Evolutionary conservation across 495 filamentous ascomycete species (phyloP).

Genomic region (Letharia columbiana): DNA sequence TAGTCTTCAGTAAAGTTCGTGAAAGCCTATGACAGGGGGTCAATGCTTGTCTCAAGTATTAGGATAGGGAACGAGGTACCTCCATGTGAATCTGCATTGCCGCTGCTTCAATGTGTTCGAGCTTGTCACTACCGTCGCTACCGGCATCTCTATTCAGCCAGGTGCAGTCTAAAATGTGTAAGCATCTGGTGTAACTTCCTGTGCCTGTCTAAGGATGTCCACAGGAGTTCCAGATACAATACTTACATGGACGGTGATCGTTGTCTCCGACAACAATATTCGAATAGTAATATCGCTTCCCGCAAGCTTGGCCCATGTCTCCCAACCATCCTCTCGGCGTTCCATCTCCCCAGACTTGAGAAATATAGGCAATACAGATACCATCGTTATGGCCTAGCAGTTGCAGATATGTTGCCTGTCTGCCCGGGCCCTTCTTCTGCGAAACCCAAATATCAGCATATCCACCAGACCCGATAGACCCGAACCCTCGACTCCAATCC

Average conservation of each 20-base stretch:
- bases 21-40: not conserved
- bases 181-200: no score
- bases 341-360: not conserved
- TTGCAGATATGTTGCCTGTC: not conserved
- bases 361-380: conserved; percentile 4
- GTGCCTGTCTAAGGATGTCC: no score
- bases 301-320: conserved; percentile 7
- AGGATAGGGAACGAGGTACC: not conserved
- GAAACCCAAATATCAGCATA: not conserved
- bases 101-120: not conserved
- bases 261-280: conserved; percentile 2
- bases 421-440: not conserved
- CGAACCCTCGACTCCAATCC: not conserved
- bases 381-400: not conserved
- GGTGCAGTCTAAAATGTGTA: not conserved
- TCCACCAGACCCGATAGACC: not conserved
- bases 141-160: conserved; percentile 9
- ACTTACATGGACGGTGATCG: not conserved
- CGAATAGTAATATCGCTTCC: not conserved
- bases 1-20: not conserved
- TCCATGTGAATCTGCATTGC: conserved; percentile 11
- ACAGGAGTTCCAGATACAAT: no score
- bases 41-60: not conserved
- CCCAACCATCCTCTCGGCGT: not conserved
- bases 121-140: not conserved